These are phyloP conservation scores for Sporormia fimetaria DNA, from an alignment of 495 filamentous ascomycete species.

Conservation along the genomic window DNA sequence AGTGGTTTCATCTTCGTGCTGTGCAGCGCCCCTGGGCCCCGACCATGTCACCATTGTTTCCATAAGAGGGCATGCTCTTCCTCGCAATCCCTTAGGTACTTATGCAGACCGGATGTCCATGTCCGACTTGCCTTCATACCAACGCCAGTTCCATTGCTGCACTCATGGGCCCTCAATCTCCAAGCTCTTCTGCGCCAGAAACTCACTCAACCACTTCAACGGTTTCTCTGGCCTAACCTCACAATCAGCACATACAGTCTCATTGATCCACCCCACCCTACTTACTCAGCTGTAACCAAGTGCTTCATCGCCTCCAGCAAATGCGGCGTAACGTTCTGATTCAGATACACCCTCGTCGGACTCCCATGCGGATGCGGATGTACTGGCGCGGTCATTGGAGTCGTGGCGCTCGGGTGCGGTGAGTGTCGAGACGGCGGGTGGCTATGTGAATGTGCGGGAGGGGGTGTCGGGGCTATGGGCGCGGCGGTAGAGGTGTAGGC, in stretches of 20 bases:
- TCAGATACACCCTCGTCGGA: slow-evolving; percentile 78
- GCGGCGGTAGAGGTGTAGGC: slow-evolving; percentile 4
- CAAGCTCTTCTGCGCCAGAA: slow-evolving; percentile 65
- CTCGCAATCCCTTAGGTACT: too few species aligned
- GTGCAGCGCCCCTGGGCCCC: too few species aligned
- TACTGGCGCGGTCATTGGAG: slow-evolving; percentile 29
- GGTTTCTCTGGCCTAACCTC: slow-evolving; percentile 62
- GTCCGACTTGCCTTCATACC: slow-evolving; percentile 2
- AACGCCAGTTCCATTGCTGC: neutral
- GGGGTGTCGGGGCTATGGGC: neutral
- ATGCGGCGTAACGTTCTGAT: slow-evolving; percentile 71
- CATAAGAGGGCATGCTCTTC: too few species aligned
- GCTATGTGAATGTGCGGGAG: slow-evolving; percentile 3
- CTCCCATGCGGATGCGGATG: slow-evolving; percentile 54
- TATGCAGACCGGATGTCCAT: too few species aligned
- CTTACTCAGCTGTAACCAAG: slow-evolving; percentile 72
- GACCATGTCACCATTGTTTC: too few species aligned
- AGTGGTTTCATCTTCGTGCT: too few species aligned
- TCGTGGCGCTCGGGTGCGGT: slow-evolving; percentile 34
- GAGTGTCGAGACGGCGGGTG: slow-evolving; percentile 14
- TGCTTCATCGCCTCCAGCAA: slow-evolving; percentile 89
- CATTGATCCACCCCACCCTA: too few species aligned
- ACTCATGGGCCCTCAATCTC: slow-evolving; percentile 42
- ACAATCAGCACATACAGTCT: too few species aligned
- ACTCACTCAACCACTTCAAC: slow-evolving; percentile 75